Evolutionary conservation across 2,329 filamentous ascomycete genomes (phyloP).

Genomic region (Cytospora piceae): DNA sequence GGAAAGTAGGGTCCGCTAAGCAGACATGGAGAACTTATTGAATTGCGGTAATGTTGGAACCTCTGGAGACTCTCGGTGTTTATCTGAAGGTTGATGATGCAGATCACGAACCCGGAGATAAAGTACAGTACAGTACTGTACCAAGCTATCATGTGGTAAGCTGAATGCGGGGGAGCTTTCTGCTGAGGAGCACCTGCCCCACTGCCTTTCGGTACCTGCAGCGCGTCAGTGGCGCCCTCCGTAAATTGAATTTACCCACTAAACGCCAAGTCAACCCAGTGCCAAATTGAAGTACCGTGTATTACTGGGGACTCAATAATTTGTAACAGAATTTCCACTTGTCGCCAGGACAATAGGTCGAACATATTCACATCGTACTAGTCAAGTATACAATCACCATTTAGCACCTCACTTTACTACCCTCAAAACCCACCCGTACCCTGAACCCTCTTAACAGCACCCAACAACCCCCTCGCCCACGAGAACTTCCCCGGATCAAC

Average conservation of each 20-base stretch:
- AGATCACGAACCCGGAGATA: slow-evolving; percentile 19
- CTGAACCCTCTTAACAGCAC: slow-evolving; percentile 60
- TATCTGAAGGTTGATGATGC: slow-evolving; percentile 9
- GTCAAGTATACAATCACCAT: neutral
- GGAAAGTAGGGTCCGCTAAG: neutral
- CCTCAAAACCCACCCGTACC: slow-evolving; percentile 58
- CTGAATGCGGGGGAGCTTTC: slow-evolving; percentile 1
- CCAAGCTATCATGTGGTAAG: neutral
- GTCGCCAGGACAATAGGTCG: neutral
- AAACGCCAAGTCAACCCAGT: neutral
- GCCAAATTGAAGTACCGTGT: neutral
- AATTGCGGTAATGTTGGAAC: slow-evolving; percentile 6
- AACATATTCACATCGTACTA: neutral
- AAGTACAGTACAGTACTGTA: neutral
- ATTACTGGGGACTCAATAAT: too few relatives aligned
- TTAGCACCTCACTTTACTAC: neutral
- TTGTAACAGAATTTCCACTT: too few relatives aligned
- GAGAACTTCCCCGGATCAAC: slow-evolving; percentile 58
- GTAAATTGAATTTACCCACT: neutral
- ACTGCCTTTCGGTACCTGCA: neutral
- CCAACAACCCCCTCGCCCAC: slow-evolving; percentile 61
- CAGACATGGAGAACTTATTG: slow-evolving; percentile 13
- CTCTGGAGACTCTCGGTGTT: slow-evolving; percentile 16
- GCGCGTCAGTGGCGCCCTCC: neutral
- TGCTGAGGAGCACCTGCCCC: neutral